A percentile compares a stretch with the other conserved stretches of the same genome.
Evolutionary conservation across 2,329 filamentous ascomycete species (phyloP).

Genomic region (Cytospora leucostoma): DNA sequence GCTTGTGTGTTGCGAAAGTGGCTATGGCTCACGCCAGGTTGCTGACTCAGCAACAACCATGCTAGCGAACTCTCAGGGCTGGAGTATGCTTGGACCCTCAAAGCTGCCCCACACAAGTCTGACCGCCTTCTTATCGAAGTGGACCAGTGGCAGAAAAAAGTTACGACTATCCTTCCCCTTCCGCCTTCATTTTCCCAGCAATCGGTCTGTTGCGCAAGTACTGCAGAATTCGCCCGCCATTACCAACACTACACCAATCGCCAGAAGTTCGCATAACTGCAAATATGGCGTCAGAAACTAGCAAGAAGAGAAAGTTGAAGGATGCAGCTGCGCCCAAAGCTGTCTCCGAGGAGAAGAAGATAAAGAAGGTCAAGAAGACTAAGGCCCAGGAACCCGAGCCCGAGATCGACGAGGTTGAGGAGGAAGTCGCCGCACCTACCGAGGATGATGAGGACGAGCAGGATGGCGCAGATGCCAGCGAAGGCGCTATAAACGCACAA

Average conservation of each 20-base stretch:
- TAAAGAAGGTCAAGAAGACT: conserved; percentile 28
- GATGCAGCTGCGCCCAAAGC: conserved; percentile 33
- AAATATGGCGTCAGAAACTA: conserved; percentile 36
- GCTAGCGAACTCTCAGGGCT: too few relatives aligned
- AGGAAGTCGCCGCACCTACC: conserved; percentile 28
- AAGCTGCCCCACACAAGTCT: conserved; percentile 8
- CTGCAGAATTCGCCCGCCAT: neutral
- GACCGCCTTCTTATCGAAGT: conserved; percentile 23
- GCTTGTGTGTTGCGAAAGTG: too few relatives aligned
- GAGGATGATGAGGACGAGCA: conserved; percentile 29
- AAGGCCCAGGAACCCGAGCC: conserved; percentile 24
- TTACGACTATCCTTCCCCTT: conserved; percentile 14
- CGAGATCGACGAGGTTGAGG: conserved; percentile 26
- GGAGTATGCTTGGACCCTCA: neutral
- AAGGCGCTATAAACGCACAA: conserved; percentile 21
- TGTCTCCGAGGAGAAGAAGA: conserved; percentile 20
- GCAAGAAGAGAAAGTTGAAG: conserved; percentile 42
- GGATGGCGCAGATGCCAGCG: conserved; percentile 23
- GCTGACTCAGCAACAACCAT: too few relatives aligned
- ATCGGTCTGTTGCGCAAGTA: neutral
- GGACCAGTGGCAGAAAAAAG: conserved; percentile 25
- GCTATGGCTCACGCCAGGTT: too few relatives aligned
- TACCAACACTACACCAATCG: conserved; percentile 5
- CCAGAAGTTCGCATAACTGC: conserved; percentile 4
- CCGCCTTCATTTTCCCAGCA: conserved; percentile 3